A percentile compares a stretch with the other conserved stretches of the same genome.
These are phyloP conservation scores for Claviceps africana DNA, from an alignment of 2,329 filamentous ascomycete genomes.

Conservation along the genomic window DNA sequence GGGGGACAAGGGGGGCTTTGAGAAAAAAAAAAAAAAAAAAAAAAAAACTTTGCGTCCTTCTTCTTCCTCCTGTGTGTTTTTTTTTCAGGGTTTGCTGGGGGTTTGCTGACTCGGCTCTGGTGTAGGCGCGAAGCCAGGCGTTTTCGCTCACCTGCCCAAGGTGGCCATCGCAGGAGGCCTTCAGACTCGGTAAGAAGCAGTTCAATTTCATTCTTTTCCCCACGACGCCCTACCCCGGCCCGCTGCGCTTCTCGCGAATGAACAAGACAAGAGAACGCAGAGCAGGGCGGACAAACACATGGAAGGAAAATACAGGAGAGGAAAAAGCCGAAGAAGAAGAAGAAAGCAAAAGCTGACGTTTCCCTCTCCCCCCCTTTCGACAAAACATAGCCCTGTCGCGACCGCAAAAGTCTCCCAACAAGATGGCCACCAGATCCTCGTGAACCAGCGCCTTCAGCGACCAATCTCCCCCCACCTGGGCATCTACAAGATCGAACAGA, in stretches of 20 bases:
- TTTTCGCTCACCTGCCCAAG: conserved; percentile 29
- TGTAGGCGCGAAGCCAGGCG: conserved; percentile 27
- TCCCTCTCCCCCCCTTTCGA: too few relatives aligned
- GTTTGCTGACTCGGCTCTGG: conserved; percentile 6
- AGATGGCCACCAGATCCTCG: conserved; percentile 53
- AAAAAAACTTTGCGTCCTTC: background rate
- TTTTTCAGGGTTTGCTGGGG: background rate
- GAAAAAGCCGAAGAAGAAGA: background rate
- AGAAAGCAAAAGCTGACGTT: too few relatives aligned
- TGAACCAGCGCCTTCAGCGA: conserved; percentile 64
- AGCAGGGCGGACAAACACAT: background rate
- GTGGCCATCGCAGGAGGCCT: conserved; percentile 28
- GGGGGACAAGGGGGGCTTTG: too few relatives aligned
- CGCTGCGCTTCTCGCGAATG: background rate
- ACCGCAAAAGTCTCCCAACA: conserved; percentile 42
- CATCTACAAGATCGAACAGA: conserved; percentile 80
- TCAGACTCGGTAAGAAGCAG: conserved; percentile 31
- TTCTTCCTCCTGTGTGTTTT: background rate
- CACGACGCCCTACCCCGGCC: too few relatives aligned
- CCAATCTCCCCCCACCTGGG: conserved; percentile 73
- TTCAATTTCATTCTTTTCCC: background rate
- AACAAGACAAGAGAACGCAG: background rate
- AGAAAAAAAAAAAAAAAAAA: too few relatives aligned
- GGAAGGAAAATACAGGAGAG: background rate
- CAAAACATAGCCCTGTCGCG: conserved; percentile 30